Conservation (phyloP, 2,329 filamentous ascomycete species). For the Penicillium crustosum region DNA sequence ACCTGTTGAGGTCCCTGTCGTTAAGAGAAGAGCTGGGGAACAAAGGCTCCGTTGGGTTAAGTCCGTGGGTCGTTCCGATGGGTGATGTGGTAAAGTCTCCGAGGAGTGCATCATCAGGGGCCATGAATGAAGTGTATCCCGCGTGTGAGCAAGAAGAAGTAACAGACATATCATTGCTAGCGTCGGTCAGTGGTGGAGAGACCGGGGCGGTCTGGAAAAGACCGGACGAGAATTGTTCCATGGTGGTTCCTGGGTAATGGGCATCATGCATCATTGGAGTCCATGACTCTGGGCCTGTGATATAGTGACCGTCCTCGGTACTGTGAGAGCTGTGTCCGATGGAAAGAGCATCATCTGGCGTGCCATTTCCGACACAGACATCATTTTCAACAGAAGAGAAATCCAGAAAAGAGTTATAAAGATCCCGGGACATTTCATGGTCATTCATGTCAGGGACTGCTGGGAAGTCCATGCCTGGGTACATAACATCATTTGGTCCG, state of each 20-base stretch:
- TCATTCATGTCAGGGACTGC: slow-evolving; percentile 39
- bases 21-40: slow-evolving; percentile 43
- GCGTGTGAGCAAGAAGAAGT: slow-evolving; percentile 42
- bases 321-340: slow-evolving; percentile 39
- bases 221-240: slow-evolving; percentile 38
- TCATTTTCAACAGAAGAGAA: slow-evolving; percentile 45
- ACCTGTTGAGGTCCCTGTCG: slow-evolving; percentile 46
- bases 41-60: slow-evolving; percentile 42
- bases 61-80: slow-evolving; percentile 33
- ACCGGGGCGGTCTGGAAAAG: slow-evolving; percentile 42
- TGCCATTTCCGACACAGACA: slow-evolving; percentile 35
- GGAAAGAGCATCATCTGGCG: slow-evolving; percentile 40
- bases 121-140: slow-evolving; percentile 40
- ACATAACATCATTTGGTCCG: slow-evolving; percentile 42
- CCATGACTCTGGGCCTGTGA: slow-evolving; percentile 35
- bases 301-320: slow-evolving; percentile 38
- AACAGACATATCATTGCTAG: slow-evolving; percentile 43
- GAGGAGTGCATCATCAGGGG: slow-evolving; percentile 40
- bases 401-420: slow-evolving; percentile 42
- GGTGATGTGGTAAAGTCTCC: slow-evolving; percentile 38
- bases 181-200: slow-evolving; percentile 45
- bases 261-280: slow-evolving; percentile 38
- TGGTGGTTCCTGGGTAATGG: slow-evolving; percentile 35
- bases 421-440: slow-evolving; percentile 43
- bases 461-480: slow-evolving; percentile 42